A percentile compares a stretch with the other conserved stretches of the same genome.
These are phyloP conservation scores for Nepenthes mirabilis DNA, from an alignment of 148 eudicot genomes.

Conservation along the genomic window DNA sequence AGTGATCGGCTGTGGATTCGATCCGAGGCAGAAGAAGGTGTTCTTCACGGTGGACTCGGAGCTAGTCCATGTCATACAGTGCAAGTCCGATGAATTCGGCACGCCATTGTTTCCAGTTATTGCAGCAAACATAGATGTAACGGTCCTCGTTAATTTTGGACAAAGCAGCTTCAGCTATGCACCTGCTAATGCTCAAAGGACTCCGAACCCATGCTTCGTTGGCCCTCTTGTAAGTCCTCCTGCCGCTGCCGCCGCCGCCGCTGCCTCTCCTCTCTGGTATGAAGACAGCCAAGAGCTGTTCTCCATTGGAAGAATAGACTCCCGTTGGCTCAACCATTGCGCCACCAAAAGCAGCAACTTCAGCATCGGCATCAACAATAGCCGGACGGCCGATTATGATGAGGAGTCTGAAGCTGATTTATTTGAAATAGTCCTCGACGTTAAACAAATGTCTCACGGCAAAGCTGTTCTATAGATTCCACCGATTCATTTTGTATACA, in stretches of 20 bases:
- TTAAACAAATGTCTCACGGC: neutral
- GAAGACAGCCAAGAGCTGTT: slow-evolving; percentile 86
- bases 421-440: slow-evolving; percentile 69
- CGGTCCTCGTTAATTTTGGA: slow-evolving; percentile 57
- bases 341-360: slow-evolving; percentile 14
- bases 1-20: slow-evolving; percentile 82
- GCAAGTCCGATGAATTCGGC: slow-evolving; percentile 61
- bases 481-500: no score
- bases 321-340: slow-evolving; percentile 41
- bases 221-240: slow-evolving; percentile 22
- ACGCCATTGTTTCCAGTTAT: slow-evolving; percentile 65
- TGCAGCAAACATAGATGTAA: slow-evolving; percentile 42
- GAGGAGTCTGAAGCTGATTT: slow-evolving; percentile 64
- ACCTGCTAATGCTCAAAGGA: slow-evolving; percentile 51
- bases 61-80: slow-evolving; percentile 45
- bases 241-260: neutral
- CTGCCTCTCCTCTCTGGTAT: slow-evolving; percentile 18
- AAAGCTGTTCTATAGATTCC: no score
- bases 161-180: slow-evolving; percentile 49
- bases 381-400: slow-evolving; percentile 23
- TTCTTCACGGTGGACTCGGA: slow-evolving; percentile 73
- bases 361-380: slow-evolving; percentile 6
- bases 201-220: slow-evolving; percentile 76
- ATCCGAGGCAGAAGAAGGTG: slow-evolving; percentile 51
- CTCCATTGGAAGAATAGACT: slow-evolving; percentile 75